A percentile compares a stretch with the other conserved stretches of the same genome.
phyloP scores from a whole-genome alignment of 768 basidiomycete species.

The Hypsizygus marmoreus region DNA sequence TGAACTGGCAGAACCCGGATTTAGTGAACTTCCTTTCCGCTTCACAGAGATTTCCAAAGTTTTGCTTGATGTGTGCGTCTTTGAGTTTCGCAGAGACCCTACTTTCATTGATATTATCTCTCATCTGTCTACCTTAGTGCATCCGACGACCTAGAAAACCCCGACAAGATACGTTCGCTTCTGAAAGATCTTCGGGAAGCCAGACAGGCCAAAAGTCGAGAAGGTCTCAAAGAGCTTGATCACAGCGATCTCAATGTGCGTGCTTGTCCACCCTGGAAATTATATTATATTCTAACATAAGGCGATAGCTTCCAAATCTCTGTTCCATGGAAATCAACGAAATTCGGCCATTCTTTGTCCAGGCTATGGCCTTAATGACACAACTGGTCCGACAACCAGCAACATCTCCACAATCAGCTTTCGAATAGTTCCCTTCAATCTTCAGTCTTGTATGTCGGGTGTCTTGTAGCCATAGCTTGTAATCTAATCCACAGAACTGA shows the following conservation, averaged over 20 bases:
- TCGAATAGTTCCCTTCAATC: no score
- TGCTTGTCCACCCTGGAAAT: no score
- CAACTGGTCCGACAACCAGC: constrained; percentile 46
- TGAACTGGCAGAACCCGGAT: constrained; percentile 74
- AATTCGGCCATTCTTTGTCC: constrained; percentile 85
- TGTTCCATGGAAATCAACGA: constrained; percentile 94
- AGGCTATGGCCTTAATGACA: constrained; percentile 74
- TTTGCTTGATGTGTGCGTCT: constrained; percentile 84
- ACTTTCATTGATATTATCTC: constrained; percentile 1
- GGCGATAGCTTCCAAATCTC: constrained; percentile 82
- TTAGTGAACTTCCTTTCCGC: constrained; percentile 82
- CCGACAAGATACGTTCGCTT: constrained; percentile 81
- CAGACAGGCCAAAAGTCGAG: constrained; percentile 89
- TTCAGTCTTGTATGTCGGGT: no score
- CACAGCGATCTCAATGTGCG: constrained; percentile 79
- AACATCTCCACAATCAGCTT: constrained; percentile 16
- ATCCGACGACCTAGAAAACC: constrained; percentile 83
- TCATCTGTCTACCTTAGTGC: no score
- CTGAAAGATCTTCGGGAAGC: constrained; percentile 96
- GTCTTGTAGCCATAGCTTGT: no score
- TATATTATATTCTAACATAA: no score
- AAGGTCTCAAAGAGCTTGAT: constrained; percentile 80
- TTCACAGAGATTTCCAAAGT: constrained; percentile 92
- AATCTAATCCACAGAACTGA: no score
- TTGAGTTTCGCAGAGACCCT: background rate